Evolutionary conservation across 176 grass and related monocot genomes (phyloP).

Genomic region (Oropetium thomaeum): DNA sequence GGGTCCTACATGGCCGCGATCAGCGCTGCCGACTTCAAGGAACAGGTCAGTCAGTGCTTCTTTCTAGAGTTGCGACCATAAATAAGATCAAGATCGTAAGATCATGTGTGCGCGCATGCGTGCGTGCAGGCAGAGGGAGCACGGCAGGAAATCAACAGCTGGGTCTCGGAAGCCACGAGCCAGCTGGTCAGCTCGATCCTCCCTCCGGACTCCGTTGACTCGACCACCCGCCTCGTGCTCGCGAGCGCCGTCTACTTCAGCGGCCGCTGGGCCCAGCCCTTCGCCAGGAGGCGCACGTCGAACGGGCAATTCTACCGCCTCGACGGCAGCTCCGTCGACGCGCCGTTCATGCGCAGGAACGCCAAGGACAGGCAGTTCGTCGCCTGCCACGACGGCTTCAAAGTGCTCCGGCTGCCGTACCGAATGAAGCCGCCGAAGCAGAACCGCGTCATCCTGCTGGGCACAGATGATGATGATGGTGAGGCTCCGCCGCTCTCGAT

Average conservation of each 20-base stretch:
- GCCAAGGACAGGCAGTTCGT: not conserved
- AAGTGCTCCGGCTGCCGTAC: not conserved
- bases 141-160: not conserved
- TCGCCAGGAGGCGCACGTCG: not conserved
- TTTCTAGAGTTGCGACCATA: too few relatives aligned
- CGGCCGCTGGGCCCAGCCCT: not conserved
- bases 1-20: not conserved
- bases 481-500: not conserved
- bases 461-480: too few relatives aligned
- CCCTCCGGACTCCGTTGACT: not conserved
- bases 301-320: not conserved
- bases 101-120: too few relatives aligned
- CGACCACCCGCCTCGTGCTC: not conserved
- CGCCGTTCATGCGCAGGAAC: constrained; percentile 5
- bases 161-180: constrained; percentile 14
- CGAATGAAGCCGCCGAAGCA: too few relatives aligned
- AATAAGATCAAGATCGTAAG: too few relatives aligned
- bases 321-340: not conserved
- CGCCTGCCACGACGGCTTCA: not conserved
- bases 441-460: not conserved
- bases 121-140: constrained; percentile 10
- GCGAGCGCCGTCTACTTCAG: constrained; percentile 34
- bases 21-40: not conserved
- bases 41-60: not conserved
- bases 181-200: constrained; percentile 27